phyloP scores from a whole-genome alignment of 176 grass and related monocot genomes.

The Sorghum bicolor region Sorghum_bicolor_NCBIv3 NC_012876.2:1803501-1804000 shows the following conservation, averaged over 20 bases:
- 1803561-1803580: slow-evolving; percentile 78
- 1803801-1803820: slow-evolving; percentile 48
- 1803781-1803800: slow-evolving; percentile 83
- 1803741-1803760: slow-evolving; percentile 71
- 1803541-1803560: slow-evolving; percentile 77
- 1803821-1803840: slow-evolving; percentile 25
- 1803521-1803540: slow-evolving; percentile 92
- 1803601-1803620: slow-evolving; percentile 23
- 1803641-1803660: background rate
- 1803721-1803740: slow-evolving; percentile 40
- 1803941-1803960: background rate
- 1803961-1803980: background rate
- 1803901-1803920: slow-evolving; percentile 84
- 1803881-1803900: background rate
- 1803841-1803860: background rate
- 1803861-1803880: background rate
- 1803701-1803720: background rate
- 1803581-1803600: slow-evolving; percentile 91
- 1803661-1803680: background rate
- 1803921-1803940: slow-evolving; percentile 45
- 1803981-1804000: slow-evolving; percentile 34
- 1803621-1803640: background rate
- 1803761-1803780: slow-evolving; percentile 85
- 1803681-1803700: background rate
- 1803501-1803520: slow-evolving; percentile 60